Evolutionary conservation across 805 yeast species (phyloP), one percentile per base, ranked within the genome.

Genomic region (Candida nemodendra): DNA sequence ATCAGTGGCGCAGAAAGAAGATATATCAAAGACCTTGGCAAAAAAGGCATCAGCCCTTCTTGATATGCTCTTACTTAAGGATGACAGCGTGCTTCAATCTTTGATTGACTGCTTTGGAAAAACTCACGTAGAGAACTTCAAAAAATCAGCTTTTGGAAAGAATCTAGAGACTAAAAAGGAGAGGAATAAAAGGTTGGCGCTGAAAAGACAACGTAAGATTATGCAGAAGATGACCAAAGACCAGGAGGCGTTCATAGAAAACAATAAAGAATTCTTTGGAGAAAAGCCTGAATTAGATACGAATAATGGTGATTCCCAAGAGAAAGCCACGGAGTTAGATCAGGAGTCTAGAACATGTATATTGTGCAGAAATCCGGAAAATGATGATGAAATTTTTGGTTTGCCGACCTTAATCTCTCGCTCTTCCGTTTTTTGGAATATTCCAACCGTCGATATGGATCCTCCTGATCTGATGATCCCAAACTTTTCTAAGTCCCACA

Each of bases 211-310:
- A 52, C 74, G 73, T 29, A 81, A 73, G 48, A 69, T 84, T 8
- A 54, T 82, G 69, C 72, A 70, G 18, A 81, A 75, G 51, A 78
- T 84, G 68, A 74, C 76, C 16, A 79, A 70, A 39, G 79, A 75
- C 47, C 65, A 78, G 38, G 55, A 61, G 17, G 56, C 61, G 29
- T 77, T 76, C 36, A 55, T 71, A 45, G 61, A 53, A 22, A 60
- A 68, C 17, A 72, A 74, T 42, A 53, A 62, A 31, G 57, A 34
- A 3, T 51, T 39, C 30, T 51, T 61, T 23, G 42, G 45, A n/a
- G 46, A 34, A 18, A 34, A 32, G 30, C 30, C 27, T 15, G 36
- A 18, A 25, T 29, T 31, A n/a, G 51, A 39, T 27, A 22, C 27
- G 14, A 40, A 32, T 19, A 18, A 29, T 14, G 30, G 55, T 39